Base-by-base conservation (phyloP, 148 eudicot species). In the Cornus kousa region DNA sequence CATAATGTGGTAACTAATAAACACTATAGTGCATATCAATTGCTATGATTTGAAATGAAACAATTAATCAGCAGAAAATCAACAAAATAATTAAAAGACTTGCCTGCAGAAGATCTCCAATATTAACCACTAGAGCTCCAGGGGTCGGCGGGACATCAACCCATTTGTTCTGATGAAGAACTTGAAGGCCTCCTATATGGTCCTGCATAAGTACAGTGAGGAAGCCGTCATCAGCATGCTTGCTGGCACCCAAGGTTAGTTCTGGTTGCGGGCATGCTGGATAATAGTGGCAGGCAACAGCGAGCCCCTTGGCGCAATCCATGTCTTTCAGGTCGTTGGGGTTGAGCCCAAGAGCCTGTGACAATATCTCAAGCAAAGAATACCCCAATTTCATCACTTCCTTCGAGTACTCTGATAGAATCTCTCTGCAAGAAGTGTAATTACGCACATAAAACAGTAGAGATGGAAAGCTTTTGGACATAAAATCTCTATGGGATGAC, bases 181-280 rank as follows among this genome's bases (percentile, higher is more conserved):
- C 71, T 82, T 81, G 84, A 46, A 82, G 85, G 24, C 87, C 87
- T 6, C 87, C 84, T 35, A 78, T 70, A 5, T 75, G 82, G 48
- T 78, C 84, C 68, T 82, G 84, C 14, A 85, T 24, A 24, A 89
- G 74, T 33, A 89, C 28, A 0, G 88, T 87, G 46, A 89, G 59
- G 76, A 86, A 85, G 39, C 59, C 55, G 1, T 69, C 11, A 39
- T 89, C 92, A 0, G 87, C 12, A 68, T 89, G 92, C 37, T 81
- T 83, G 78, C 73, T 76, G 16, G 85, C 35, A 13, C 90, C 90
- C 55, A 87, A 53, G 0, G 90, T 78, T 13, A 85, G 74, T 16
- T 89, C 87, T 14, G 92, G 92, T 39, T 84, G 76, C 5, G 92
- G 92, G 70, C 92, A 89, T 11, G 89, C 81, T 0, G 92, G 92